A percentile compares a stretch with the other conserved stretches of the same genome.
Conservation (phyloP, 1,284 basidiomycete genomes). For the Fomitiporia mediterranea region DNA sequence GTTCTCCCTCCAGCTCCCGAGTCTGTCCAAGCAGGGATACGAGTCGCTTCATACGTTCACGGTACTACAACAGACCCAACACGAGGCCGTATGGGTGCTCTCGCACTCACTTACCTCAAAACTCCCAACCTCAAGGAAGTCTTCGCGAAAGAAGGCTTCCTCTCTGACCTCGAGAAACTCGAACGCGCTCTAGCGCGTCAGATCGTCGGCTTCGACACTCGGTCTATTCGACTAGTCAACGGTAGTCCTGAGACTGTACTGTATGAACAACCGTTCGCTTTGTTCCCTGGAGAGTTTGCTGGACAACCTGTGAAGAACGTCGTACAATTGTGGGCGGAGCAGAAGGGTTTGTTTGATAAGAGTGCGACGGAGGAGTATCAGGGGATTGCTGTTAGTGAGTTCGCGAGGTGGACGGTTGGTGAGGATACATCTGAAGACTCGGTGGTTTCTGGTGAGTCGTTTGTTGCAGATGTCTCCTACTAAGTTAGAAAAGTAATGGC, state of each 20-base stretch:
- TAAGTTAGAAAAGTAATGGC: not conserved
- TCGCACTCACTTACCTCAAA: constrained; percentile 62
- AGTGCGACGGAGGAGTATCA: constrained; percentile 33
- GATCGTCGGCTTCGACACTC: constrained; percentile 81
- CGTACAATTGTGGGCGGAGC: constrained; percentile 62
- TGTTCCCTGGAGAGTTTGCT: constrained; percentile 51
- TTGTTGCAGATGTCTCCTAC: not conserved
- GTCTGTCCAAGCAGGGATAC: constrained; percentile 40
- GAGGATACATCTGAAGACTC: constrained; percentile 8
- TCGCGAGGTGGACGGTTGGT: constrained; percentile 65
- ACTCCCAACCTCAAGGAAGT: constrained; percentile 41
- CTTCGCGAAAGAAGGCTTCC: constrained; percentile 42
- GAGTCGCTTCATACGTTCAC: constrained; percentile 80
- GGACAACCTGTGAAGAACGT: constrained; percentile 59
- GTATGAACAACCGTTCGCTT: constrained; percentile 81
- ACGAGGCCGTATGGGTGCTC: constrained; percentile 63
- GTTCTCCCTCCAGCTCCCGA: constrained; percentile 44
- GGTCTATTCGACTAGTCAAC: constrained; percentile 43
- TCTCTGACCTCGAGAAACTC: constrained; percentile 55
- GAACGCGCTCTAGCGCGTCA: constrained; percentile 80
- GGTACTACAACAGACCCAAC: constrained; percentile 43
- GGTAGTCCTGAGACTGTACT: constrained; percentile 57
- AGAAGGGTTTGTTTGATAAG: constrained; percentile 44
- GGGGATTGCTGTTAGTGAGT: constrained; percentile 57
- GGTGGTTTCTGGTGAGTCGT: constrained; percentile 6